Base-by-base conservation (phyloP, 2,329 filamentous ascomycete species). In the Chalaropsis thielavioides region DNA sequence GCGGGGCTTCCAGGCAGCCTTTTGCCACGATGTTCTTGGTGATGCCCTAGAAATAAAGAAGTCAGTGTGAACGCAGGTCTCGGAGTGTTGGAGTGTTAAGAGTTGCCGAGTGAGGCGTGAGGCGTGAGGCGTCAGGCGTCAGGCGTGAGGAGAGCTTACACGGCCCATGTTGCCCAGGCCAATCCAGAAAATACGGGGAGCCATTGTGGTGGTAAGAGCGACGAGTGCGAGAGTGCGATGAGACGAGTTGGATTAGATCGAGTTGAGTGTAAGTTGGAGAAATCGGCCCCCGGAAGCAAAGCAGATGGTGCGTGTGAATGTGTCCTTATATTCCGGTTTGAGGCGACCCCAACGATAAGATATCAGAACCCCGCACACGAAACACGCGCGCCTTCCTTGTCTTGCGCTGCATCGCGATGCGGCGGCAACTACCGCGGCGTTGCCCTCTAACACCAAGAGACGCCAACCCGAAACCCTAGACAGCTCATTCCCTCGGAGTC, bases 121-220 rank as follows among this genome's bases (percentile, higher is more conserved):
- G 17, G 40, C 56, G 43, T 46, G 51, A 60, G 11, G 59, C 13
- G 19, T 67, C 66, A 19, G 51, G n/a, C 38, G 17, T 64, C 5
- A 35, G 17, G 40, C 56, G 43, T 46, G 51, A 60, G 17, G 56
- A 17, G 59, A 64, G 41, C 82, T 77, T 77, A 88, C 88, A 72
- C 86, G 81, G 69, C 89, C 91, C 84, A 95, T 95, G 74, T 95
- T 95, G 63, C 90, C 90, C 62, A 95, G 81, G 66, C 91, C 90
- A 64, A 95, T 84, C 84, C 85, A 95, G 70, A 90, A 54, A 19
- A 66, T 17, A 46, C 65, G 65, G 24, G 64, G 65, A 46, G 80
- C 78, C 54, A 58, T 66, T 17, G 35, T 62, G 54, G 46, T 63
- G 19, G n/a, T 11, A 10, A 22, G 46, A 49, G 41, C 22, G 40